Evolutionary conservation across 495 filamentous ascomycete species (phyloP).

Genomic region (Trichoderma orchidacearum): DNA sequence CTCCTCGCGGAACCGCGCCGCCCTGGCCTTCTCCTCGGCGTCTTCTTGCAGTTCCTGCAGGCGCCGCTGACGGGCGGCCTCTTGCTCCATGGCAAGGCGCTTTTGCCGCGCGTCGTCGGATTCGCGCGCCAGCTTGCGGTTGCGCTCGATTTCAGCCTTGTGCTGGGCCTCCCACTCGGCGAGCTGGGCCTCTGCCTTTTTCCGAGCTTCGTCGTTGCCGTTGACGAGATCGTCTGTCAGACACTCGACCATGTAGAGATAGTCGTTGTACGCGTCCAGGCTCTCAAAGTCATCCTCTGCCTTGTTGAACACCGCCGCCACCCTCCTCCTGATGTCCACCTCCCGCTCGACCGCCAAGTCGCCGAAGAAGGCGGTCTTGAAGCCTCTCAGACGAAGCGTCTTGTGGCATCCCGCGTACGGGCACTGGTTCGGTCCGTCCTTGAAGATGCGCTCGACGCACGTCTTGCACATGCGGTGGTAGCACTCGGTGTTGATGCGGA

Average conservation of each 20-base stretch:
- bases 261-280: conserved; percentile 75
- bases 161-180: conserved; percentile 55
- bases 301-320: conserved; percentile 75
- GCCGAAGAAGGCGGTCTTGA: conserved; percentile 78
- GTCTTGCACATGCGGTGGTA: conserved; percentile 97
- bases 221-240: conserved; percentile 78
- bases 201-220: conserved; percentile 51
- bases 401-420: conserved; percentile 76
- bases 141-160: conserved; percentile 56
- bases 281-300: conserved; percentile 81
- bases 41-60: conserved; percentile 42
- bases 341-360: conserved; percentile 85
- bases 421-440: conserved; percentile 75
- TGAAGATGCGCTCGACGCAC: conserved; percentile 91
- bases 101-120: conserved; percentile 29
- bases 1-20: conserved; percentile 29
- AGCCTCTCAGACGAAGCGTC: conserved; percentile 72
- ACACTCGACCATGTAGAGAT: conserved; percentile 84
- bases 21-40: conserved; percentile 34
- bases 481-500: conserved; percentile 94
- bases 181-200: conserved; percentile 49
- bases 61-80: conserved; percentile 44
- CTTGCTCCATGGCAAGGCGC: conserved; percentile 24
- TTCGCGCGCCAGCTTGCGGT: conserved; percentile 48
- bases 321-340: conserved; percentile 75